A percentile compares a stretch with the other conserved stretches of the same genome.
Conservation (phyloP, 106 monocot genomes). For the Dendrobium catenatum region DNA sequence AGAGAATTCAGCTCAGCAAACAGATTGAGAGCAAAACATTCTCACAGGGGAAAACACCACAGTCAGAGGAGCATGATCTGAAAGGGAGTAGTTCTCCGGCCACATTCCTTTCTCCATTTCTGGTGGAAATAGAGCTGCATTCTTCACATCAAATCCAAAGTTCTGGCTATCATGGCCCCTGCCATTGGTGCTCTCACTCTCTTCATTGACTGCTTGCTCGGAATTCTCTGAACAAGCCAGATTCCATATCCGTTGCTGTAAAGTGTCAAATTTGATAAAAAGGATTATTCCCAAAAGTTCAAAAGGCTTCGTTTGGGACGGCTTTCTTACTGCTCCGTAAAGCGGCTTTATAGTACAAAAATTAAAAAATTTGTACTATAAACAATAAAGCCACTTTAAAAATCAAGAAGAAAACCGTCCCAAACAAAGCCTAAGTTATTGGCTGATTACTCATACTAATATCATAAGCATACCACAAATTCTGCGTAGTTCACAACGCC, state of each 20-base stretch:
- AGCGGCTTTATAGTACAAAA: too few species aligned
- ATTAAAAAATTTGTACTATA: too few species aligned
- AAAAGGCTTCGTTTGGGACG: neutral
- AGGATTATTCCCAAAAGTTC: neutral
- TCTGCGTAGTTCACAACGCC: constrained; percentile 67
- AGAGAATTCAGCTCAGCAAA: constrained; percentile 21
- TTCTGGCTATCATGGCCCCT: constrained; percentile 18
- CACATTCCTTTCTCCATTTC: constrained; percentile 89
- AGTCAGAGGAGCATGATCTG: constrained; percentile 95
- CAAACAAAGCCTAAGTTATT: too few species aligned
- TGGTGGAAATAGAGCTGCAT: constrained; percentile 86
- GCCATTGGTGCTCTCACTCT: constrained; percentile 7
- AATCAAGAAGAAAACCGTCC: too few species aligned
- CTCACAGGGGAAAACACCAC: constrained; percentile 85
- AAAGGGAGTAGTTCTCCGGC: constrained; percentile 92
- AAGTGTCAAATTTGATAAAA: neutral
- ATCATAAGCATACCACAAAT: constrained; percentile 57
- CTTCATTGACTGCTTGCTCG: constrained; percentile 20
- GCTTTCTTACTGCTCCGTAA: too few species aligned
- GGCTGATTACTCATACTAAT: neutral
- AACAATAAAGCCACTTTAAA: too few species aligned
- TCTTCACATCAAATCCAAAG: constrained; percentile 73
- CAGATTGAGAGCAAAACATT: constrained; percentile 32
- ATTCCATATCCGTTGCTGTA: constrained; percentile 67
- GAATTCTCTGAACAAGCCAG: constrained; percentile 21